Base-by-base conservation (phyloP, 495 filamentous ascomycete species). In the Trichoderma reesei region DNA sequence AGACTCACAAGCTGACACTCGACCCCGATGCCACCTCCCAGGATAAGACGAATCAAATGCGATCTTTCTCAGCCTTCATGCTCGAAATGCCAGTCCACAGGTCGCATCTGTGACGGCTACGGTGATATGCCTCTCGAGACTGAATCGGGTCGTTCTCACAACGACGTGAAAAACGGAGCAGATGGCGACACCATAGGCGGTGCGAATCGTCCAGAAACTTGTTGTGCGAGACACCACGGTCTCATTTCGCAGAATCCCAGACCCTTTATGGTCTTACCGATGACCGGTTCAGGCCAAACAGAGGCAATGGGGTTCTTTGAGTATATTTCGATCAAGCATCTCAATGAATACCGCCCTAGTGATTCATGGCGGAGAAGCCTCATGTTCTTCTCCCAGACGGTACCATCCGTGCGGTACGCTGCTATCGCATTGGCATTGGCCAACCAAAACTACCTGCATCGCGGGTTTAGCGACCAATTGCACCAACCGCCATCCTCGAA, bases 301-400 rank as follows among this genome's bases (percentile, higher is more conserved):
- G 68, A 68, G 64, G 64, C 68, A 63, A 68, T 74, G 68, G 61
- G 39, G 41, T 74, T 74, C 61, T 74, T 74, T 63, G 46, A 66
- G 62, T 61, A 67, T 62, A 67, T 70, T 51, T 71, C 72, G 41
- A 66, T 74, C 46, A 69, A 69, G 64, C 65, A 70, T 65, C 70
- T 74, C 34, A 73, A 70, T 67, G 68, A 65, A 72, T 72, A 71
- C 38, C 65, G 63, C 14, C 71, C 68, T 39, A 68, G 65, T 44
- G 65, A 68, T 44, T 59, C 68, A 60, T 74, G 72, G 71, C 67
- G 65, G 63, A 66, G 70, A 10, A 71, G 65, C 56, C 70, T 74
- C 60, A 69, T 73, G 64, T 69, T 70, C 61, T 72, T 74, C 60
- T 66, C 70, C 20, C 70, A 74, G 65, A 74, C 72, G 46, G 67